phyloP scores from a whole-genome alignment of 1,139 yeast species.

The Entelexis paramagnoliae region DNA sequence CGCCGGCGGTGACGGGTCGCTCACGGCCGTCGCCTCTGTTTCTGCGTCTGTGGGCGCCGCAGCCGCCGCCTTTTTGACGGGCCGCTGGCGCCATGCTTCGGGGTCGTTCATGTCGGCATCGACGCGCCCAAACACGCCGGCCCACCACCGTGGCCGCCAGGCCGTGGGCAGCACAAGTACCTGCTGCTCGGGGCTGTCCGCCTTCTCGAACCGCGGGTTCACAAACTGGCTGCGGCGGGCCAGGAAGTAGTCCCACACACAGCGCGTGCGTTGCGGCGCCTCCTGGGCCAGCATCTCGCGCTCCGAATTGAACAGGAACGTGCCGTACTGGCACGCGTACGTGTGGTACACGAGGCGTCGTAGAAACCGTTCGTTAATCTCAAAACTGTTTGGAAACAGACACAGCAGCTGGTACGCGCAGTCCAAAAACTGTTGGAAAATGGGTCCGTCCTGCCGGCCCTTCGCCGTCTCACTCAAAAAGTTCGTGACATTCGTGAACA shows the following conservation, averaged over 20 bases:
- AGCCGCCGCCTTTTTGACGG: slow-evolving; percentile 1
- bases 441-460: slow-evolving; percentile 63
- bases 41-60: neutral
- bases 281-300: slow-evolving; percentile 43
- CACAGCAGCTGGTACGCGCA: slow-evolving; percentile 68
- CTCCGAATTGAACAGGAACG: slow-evolving; percentile 71
- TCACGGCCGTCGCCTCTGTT: neutral
- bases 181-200: slow-evolving; percentile 30
- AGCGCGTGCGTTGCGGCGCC: slow-evolving; percentile 45
- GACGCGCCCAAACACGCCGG: slow-evolving; percentile 64
- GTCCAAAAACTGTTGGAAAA: slow-evolving; percentile 88
- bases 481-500: slow-evolving; percentile 32
- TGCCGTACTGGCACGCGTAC: slow-evolving; percentile 91
- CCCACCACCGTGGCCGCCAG: slow-evolving; percentile 71
- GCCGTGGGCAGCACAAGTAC: slow-evolving; percentile 54
- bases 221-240: slow-evolving; percentile 65
- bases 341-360: slow-evolving; percentile 76
- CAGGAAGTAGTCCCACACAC: slow-evolving; percentile 90
- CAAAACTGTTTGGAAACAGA: slow-evolving; percentile 66
- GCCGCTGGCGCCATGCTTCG: slow-evolving; percentile 24
- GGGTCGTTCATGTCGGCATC: slow-evolving; percentile 66
- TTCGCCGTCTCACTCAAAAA: slow-evolving; percentile 31
- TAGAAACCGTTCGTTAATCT: slow-evolving; percentile 79
- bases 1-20: slow-evolving; percentile 1
- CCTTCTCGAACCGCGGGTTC: slow-evolving; percentile 38